phyloP scores from a whole-genome alignment of 495 filamentous ascomycete species.

The Lasiosphaeria miniovina region DNA sequence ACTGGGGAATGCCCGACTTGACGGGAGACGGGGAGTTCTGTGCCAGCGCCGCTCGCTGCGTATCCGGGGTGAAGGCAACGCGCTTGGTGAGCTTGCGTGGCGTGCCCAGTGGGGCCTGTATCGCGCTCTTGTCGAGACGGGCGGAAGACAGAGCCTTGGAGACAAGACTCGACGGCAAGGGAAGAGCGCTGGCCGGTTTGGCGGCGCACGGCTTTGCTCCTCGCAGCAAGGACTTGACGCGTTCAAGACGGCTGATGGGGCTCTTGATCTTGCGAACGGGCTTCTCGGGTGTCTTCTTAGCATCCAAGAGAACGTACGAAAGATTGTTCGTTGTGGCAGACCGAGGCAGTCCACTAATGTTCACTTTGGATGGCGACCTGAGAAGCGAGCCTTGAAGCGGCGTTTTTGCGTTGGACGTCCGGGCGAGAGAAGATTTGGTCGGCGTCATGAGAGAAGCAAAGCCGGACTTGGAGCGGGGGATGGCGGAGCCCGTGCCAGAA shows the following conservation, averaged over 20 bases:
- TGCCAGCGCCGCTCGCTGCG: slow-evolving; percentile 32
- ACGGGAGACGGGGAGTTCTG: slow-evolving; percentile 49
- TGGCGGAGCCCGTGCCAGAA: slow-evolving; percentile 34
- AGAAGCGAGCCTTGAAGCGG: slow-evolving; percentile 30
- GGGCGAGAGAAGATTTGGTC: slow-evolving; percentile 73
- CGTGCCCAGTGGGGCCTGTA: slow-evolving; percentile 44
- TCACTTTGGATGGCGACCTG: slow-evolving; percentile 37
- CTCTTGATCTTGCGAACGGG: slow-evolving; percentile 30
- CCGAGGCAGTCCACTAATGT: slow-evolving; percentile 29
- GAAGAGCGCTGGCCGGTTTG: slow-evolving; percentile 39
- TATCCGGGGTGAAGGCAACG: slow-evolving; percentile 48
- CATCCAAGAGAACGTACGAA: neutral
- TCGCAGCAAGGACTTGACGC: slow-evolving; percentile 49
- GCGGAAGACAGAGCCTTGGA: slow-evolving; percentile 44
- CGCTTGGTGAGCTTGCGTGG: slow-evolving; percentile 45
- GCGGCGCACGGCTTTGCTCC: slow-evolving; percentile 35
- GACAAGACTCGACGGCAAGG: slow-evolving; percentile 30
- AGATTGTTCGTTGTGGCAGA: slow-evolving; percentile 40
- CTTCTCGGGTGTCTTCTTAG: neutral
- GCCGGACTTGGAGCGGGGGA: slow-evolving; percentile 42
- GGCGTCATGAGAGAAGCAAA: slow-evolving; percentile 65
- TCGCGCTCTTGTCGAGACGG: slow-evolving; percentile 42
- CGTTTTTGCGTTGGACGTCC: slow-evolving; percentile 57
- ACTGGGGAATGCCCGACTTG: slow-evolving; percentile 45
- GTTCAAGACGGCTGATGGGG: slow-evolving; percentile 32